phyloP scores from a whole-genome alignment of 192 early-diverging fungal species.

The Coemansia aciculifera region DNA sequence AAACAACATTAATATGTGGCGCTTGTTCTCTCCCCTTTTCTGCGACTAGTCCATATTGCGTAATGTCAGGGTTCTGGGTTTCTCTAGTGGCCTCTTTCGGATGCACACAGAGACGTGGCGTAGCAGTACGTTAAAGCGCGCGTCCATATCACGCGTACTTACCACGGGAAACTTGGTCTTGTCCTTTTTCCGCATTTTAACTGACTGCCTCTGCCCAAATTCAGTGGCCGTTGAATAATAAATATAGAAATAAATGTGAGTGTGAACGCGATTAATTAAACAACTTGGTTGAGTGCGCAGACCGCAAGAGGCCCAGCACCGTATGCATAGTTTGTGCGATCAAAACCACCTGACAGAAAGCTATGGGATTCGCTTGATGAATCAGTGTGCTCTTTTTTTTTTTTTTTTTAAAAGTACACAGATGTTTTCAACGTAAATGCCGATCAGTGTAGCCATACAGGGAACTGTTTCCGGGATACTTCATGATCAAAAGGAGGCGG shows the following conservation, averaged over 20 bases:
- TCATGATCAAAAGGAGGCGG: background rate
- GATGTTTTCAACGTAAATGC: background rate
- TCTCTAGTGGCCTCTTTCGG: background rate
- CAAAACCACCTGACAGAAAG: background rate
- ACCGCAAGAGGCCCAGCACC: background rate
- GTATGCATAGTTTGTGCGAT: constrained; percentile 6
- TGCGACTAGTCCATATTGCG: background rate
- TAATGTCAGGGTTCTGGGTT: background rate
- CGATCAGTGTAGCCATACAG: background rate
- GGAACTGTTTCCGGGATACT: background rate
- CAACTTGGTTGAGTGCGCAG: background rate
- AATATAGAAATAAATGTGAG: background rate
- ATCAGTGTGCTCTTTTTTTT: background rate
- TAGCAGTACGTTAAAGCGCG: background rate
- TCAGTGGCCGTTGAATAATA: background rate
- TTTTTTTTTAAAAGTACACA: too few species aligned
- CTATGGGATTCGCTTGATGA: background rate
- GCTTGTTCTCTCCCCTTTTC: background rate
- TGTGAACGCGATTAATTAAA: background rate
- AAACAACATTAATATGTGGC: background rate
- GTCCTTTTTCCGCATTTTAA: constrained; percentile 81
- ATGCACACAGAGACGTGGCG: background rate
- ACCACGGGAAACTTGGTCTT: constrained; percentile 93
- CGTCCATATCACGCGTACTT: constrained; percentile 42
- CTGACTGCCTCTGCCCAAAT: background rate